Evolutionary conservation across 805 yeast species (phyloP).

Genomic region (Sungouiozyma intestinalis): DNA sequence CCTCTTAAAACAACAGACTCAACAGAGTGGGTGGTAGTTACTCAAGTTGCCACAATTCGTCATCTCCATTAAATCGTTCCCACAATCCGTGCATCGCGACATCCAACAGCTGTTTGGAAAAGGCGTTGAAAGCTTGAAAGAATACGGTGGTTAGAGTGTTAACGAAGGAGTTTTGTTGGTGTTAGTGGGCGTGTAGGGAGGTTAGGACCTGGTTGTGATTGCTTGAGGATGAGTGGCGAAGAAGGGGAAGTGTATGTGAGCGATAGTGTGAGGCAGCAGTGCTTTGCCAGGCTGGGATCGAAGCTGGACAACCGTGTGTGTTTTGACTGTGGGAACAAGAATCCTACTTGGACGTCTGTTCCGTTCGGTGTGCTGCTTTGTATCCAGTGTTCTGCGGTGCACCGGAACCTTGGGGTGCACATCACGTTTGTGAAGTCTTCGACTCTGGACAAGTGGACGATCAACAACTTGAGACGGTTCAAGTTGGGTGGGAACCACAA

Average conservation of each 20-base stretch:
- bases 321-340: conserved; percentile 88
- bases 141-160: too few species aligned
- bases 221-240: conserved; percentile 21
- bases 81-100: too few species aligned
- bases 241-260: conserved; percentile 37
- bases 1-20: too few species aligned
- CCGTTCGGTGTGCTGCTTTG: conserved; percentile 92
- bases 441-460: conserved; percentile 88
- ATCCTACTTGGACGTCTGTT: conserved; percentile 97
- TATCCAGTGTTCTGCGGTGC: conserved; percentile 90
- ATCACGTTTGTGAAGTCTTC: conserved; percentile 90
- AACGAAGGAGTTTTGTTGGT: too few species aligned
- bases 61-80: too few species aligned
- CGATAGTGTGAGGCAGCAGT: conserved; percentile 56
- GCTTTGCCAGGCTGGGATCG: conserved; percentile 50
- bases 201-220: too few species aligned
- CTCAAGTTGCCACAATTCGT: not conserved
- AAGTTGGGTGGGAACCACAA: conserved; percentile 87
- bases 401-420: conserved; percentile 93
- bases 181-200: too few species aligned
- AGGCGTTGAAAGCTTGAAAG: too few species aligned
- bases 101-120: too few species aligned
- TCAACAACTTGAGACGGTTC: conserved; percentile 81
- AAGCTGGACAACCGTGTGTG: conserved; percentile 74
- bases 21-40: not conserved